Conservation (phyloP, 2,329 filamentous ascomycete genomes). For the Triangularia verruculosa region DNA sequence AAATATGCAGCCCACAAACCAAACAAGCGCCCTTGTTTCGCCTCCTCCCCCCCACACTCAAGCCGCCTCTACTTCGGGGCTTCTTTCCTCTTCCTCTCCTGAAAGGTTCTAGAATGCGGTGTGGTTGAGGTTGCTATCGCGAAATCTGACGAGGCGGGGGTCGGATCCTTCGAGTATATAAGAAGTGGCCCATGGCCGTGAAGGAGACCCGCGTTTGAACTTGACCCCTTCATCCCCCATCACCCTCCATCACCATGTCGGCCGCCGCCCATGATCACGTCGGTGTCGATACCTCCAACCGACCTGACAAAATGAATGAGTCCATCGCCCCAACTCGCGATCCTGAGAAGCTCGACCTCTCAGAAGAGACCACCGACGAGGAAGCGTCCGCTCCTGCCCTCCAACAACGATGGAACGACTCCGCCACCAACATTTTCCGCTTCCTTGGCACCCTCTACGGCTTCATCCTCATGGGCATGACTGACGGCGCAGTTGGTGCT, state of each 20-base stretch:
- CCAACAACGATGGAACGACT: constrained; percentile 61
- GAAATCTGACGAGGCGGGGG: neutral
- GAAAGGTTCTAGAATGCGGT: neutral
- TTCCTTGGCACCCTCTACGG: constrained; percentile 58
- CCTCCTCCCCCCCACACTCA: neutral
- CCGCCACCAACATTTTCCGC: constrained; percentile 56
- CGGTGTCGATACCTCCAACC: neutral
- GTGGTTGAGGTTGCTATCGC: neutral
- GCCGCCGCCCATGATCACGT: neutral
- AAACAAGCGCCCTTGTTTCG: neutral
- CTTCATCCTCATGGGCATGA: constrained; percentile 65
- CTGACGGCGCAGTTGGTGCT: constrained; percentile 62
- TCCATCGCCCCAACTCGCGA: neutral
- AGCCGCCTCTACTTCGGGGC: neutral
- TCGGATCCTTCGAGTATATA: neutral
- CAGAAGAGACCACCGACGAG: constrained; percentile 20
- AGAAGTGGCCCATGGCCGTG: neutral
- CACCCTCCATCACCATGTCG: constrained; percentile 8
- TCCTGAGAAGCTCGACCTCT: constrained; percentile 12
- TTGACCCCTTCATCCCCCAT: neutral
- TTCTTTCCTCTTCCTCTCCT: neutral
- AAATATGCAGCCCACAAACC: neutral
- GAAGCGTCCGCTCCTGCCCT: constrained; percentile 22
- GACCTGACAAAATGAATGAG: neutral
- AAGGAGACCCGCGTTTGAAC: neutral